phyloP scores from a whole-genome alignment of 495 filamentous ascomycete genomes.

The Daldinia concentrica region DNA sequence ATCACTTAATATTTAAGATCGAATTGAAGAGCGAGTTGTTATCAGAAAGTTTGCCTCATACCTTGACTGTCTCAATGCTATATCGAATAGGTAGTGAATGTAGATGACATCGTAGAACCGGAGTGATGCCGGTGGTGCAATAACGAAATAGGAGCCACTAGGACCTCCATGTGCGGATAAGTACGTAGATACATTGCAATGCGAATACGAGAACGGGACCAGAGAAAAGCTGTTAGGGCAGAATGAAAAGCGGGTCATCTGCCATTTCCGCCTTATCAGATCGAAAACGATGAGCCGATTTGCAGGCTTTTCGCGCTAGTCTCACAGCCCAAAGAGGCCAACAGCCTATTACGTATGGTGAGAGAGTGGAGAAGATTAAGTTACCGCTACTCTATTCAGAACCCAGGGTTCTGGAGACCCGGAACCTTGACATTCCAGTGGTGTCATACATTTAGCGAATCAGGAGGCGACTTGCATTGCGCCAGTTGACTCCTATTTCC shows the following conservation, averaged over 20 bases:
- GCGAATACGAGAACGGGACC: conserved; percentile 33
- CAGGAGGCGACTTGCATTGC: conserved; percentile 16
- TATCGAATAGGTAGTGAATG: background rate
- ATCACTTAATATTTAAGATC: conserved; percentile 13
- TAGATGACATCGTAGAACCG: background rate
- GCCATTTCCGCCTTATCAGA: conserved; percentile 39
- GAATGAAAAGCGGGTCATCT: conserved; percentile 34
- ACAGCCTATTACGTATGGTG: conserved; percentile 18
- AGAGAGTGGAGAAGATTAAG: background rate
- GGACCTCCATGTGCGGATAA: background rate
- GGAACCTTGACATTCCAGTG: conserved; percentile 39
- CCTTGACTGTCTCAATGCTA: conserved; percentile 8
- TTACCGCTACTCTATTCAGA: conserved; percentile 15
- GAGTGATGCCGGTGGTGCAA: background rate
- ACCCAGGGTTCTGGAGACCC: conserved; percentile 35
- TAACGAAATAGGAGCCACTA: background rate
- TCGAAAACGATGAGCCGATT: conserved; percentile 39
- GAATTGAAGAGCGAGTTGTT: conserved; percentile 25
- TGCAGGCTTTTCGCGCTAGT: conserved; percentile 16
- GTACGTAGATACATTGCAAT: conserved; percentile 10
- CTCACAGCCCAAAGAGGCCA: conserved; percentile 27
- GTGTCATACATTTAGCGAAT: conserved; percentile 35
- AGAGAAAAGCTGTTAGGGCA: conserved; percentile 6
- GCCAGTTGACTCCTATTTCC: conserved; percentile 25
- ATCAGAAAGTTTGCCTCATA: conserved; percentile 7